Conservation (phyloP, 169 alveolate species). For the Cryptosporidium xiaoi region DNA sequence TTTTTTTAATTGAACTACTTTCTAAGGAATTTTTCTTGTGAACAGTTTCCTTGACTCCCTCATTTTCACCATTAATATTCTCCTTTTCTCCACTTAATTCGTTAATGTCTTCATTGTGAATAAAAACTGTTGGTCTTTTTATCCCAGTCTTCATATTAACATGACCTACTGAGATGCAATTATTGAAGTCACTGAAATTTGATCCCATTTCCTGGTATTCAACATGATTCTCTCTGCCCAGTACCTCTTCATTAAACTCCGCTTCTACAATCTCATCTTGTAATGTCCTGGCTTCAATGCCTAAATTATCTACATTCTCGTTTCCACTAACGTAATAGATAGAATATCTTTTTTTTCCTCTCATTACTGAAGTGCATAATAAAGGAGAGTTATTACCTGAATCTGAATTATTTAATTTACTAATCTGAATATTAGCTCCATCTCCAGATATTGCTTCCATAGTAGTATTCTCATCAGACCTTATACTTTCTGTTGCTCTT, state of each 20-base stretch:
- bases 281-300: constrained; percentile 15
- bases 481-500: background rate
- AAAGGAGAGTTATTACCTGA: constrained; percentile 14
- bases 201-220: background rate
- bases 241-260: constrained; percentile 60
- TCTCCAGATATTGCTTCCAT: constrained; percentile 9
- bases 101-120: constrained; percentile 27
- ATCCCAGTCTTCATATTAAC: constrained; percentile 20
- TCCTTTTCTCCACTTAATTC: background rate
- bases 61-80: background rate
- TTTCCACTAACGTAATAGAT: constrained; percentile 37
- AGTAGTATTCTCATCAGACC: background rate
- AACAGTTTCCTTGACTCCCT: too few relatives aligned
- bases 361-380: constrained; percentile 65
- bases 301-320: background rate
- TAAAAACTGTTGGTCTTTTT: constrained; percentile 60
- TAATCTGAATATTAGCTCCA: background rate
- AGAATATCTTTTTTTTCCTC: constrained; percentile 54
- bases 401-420: background rate
- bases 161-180: too few relatives aligned
- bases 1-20: background rate
- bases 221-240: background rate
- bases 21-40: too few relatives aligned
- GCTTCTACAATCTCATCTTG: constrained; percentile 74
- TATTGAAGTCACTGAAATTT: background rate